These are phyloP conservation scores for Dissophora ornata DNA, from an alignment of 192 early-diverging fungal species.

Conservation along the genomic window DNA sequence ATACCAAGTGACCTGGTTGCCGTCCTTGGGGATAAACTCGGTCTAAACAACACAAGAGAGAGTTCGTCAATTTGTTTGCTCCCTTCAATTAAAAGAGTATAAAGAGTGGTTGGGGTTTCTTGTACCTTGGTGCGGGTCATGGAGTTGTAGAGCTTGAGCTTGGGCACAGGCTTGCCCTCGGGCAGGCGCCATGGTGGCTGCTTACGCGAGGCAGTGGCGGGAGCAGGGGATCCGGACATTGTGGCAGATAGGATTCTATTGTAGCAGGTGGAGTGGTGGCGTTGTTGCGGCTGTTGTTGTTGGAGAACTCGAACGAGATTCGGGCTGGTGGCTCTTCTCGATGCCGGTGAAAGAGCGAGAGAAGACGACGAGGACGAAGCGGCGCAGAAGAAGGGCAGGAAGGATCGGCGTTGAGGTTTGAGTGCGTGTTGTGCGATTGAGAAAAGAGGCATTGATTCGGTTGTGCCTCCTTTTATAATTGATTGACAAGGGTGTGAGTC, in stretches of 20 bases:
- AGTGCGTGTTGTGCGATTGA: not conserved
- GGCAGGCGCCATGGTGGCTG: slow-evolving; percentile 81
- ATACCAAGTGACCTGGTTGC: slow-evolving; percentile 94
- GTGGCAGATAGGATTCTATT: not conserved
- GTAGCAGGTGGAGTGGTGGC: slow-evolving; percentile 5
- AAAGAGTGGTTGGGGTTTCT: too few species aligned
- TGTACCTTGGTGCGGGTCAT: slow-evolving; percentile 88
- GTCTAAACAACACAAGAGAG: slow-evolving; percentile 62
- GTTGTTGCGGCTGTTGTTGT: not conserved
- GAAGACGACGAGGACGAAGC: not conserved
- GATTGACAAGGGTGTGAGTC: too few species aligned
- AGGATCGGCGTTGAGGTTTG: not conserved
- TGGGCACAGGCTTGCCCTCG: slow-evolving; percentile 54
- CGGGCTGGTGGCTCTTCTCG: too few species aligned
- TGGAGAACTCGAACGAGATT: too few species aligned
- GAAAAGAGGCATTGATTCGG: slow-evolving; percentile 9
- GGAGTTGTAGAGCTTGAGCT: slow-evolving; percentile 83
- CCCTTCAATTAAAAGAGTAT: too few species aligned
- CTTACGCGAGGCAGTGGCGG: slow-evolving; percentile 41
- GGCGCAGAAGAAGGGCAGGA: not conserved
- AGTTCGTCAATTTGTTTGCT: too few species aligned
- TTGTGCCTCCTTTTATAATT: too few species aligned
- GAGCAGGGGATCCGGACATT: slow-evolving; percentile 13
- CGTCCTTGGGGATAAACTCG: slow-evolving; percentile 86
- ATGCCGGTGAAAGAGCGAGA: not conserved